These are phyloP conservation scores for Arctostaphylos glauca DNA, from an alignment of 148 eudicot species.

Conservation along the genomic window DNA sequence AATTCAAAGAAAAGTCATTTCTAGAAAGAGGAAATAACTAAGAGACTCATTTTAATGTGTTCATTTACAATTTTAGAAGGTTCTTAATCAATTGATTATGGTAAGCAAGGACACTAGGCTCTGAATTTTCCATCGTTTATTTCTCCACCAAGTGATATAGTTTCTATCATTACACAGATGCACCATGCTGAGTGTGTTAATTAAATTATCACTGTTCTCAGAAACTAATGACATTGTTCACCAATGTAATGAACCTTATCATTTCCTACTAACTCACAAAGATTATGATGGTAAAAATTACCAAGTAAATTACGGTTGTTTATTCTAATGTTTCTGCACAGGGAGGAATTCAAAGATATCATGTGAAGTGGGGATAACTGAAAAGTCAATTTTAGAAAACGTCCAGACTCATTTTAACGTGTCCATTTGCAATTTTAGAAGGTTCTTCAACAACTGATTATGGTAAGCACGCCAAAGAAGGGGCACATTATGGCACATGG, in stretches of 20 bases:
- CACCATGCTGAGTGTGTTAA: neutral
- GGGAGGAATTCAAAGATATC: neutral
- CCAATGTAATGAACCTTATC: neutral
- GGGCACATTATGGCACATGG: neutral
- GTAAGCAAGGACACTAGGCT: neutral
- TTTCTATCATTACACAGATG: neutral
- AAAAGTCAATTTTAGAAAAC: neutral
- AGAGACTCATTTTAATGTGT: neutral
- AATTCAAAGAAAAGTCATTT: neutral
- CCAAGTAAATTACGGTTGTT: neutral
- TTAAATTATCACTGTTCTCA: neutral
- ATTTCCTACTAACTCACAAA: neutral
- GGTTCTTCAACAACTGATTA: neutral
- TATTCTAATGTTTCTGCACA: neutral
- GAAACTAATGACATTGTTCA: neutral
- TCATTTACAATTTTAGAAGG: neutral
- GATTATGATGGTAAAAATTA: neutral
- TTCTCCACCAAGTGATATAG: neutral
- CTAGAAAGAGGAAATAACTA: neutral
- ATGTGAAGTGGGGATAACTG: neutral
- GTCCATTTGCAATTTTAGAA: neutral
- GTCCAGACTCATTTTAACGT: neutral
- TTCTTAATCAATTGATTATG: neutral
- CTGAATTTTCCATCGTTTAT: neutral
- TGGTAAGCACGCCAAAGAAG: neutral